Percentiles rank a stretch among this genome's conserved stretches.
These are phyloP conservation scores for Neckera pumila DNA, from an alignment of 225 moss, liverwort and hornwort genomes.

Conservation along the genomic window DNA sequence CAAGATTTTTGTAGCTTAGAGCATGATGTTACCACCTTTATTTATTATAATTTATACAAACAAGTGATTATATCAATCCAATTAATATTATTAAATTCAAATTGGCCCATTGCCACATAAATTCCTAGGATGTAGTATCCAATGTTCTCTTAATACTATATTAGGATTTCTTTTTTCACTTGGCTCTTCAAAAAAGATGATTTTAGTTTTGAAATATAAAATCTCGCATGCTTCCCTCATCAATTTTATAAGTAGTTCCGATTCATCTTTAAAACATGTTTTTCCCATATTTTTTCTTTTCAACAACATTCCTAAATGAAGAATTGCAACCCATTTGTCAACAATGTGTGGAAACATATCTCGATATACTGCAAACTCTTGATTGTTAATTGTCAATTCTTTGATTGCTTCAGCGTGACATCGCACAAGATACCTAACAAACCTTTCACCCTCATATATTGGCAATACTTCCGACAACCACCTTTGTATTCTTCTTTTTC, in stretches of 20 bases:
- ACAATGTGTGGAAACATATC: conserved; percentile 7
- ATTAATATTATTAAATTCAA: not conserved
- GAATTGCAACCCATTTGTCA: conserved; percentile 30
- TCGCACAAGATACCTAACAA: conserved; percentile 1
- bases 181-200: conserved; percentile 7
- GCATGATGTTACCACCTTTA: too few species aligned
- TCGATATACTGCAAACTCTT: conserved; percentile 4
- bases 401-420: not conserved
- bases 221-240: conserved; percentile 26
- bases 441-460: not conserved
- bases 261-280: not conserved
- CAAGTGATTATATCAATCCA: too few species aligned
- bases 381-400: not conserved
- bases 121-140: not conserved
- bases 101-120: conserved; percentile 13
- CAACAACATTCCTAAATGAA: conserved; percentile 25
- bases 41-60: not conserved
- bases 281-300: conserved; percentile 21
- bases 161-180: not conserved
- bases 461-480: conserved; percentile 19
- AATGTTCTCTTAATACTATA: not conserved
- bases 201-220: conserved; percentile 15
- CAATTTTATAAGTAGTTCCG: not conserved
- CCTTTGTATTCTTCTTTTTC: conserved; percentile 11
- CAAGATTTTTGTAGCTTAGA: not conserved